Percentiles rank a stretch among this genome's conserved stretches.
phyloP scores from a whole-genome alignment of 164 flowering plant species.

The Taxillus chinensis region DNA sequence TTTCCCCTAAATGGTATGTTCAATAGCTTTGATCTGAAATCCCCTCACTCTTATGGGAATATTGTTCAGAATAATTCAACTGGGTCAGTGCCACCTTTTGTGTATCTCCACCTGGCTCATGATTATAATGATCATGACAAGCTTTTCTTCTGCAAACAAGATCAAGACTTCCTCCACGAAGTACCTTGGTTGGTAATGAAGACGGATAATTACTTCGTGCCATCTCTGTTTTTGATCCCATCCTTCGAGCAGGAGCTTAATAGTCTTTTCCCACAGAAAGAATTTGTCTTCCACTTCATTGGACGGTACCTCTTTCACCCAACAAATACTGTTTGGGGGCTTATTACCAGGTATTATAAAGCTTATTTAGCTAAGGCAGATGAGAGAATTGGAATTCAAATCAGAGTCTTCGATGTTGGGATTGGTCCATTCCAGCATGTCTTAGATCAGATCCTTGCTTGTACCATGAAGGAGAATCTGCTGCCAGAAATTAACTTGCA shows the following conservation, averaged over 20 bases:
- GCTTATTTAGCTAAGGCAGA: slow-evolving; percentile 75
- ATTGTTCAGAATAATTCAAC: slow-evolving; percentile 34
- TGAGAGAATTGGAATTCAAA: slow-evolving; percentile 66
- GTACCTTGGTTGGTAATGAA: slow-evolving; percentile 69
- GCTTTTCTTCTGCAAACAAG: slow-evolving; percentile 77
- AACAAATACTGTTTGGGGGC: slow-evolving; percentile 72
- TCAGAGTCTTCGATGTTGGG: slow-evolving; percentile 54
- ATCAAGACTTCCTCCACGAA: slow-evolving; percentile 43
- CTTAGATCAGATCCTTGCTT: slow-evolving; percentile 59
- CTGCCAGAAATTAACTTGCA: slow-evolving; percentile 35
- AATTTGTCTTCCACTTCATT: slow-evolving; percentile 64
- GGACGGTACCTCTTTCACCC: slow-evolving; percentile 84
- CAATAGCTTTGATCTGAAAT: slow-evolving; percentile 33
- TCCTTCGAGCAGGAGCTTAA: slow-evolving; percentile 52
- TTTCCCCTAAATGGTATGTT: slow-evolving; percentile 50
- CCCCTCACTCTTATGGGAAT: slow-evolving; percentile 42
- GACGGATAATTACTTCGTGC: slow-evolving; percentile 66
- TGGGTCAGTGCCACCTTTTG: slow-evolving; percentile 18
- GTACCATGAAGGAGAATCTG: slow-evolving; percentile 50
- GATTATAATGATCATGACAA: slow-evolving; percentile 65
- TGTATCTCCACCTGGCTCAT: slow-evolving; percentile 69
- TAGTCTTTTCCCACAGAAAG: slow-evolving; percentile 62
- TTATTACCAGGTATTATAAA: slow-evolving; percentile 60
- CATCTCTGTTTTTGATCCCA: slow-evolving; percentile 72
- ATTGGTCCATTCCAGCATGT: slow-evolving; percentile 63